Percentiles rank a stretch among this genome's conserved stretches.
These are phyloP conservation scores for Chrysophaeum taylorii DNA, from an alignment of 352 stramenopile species.

Conservation along the genomic window DNA sequence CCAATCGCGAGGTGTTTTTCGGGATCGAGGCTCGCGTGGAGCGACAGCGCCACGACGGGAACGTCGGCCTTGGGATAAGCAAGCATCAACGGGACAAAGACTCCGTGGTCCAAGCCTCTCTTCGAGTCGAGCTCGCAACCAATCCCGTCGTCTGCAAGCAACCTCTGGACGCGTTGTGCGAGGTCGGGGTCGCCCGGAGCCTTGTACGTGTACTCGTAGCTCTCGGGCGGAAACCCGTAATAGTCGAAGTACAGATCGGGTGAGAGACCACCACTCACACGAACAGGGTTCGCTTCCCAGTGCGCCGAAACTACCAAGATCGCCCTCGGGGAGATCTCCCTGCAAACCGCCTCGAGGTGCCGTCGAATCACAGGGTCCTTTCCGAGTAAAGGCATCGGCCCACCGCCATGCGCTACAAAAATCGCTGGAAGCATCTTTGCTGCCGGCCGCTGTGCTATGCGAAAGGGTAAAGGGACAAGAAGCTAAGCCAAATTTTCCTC, in stretches of 20 bases:
- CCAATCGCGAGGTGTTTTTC: conserved; percentile 55
- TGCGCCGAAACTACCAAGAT: conserved; percentile 72
- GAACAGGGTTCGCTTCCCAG: conserved; percentile 50
- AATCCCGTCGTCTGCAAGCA: conserved; percentile 49
- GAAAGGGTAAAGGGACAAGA: too few relatives aligned
- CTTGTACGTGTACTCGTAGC: conserved; percentile 68
- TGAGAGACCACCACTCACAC: conserved; percentile 23
- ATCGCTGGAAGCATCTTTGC: too few relatives aligned
- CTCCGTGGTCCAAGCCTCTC: conserved; percentile 73
- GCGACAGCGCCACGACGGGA: conserved; percentile 65
- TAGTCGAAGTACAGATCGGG: conserved; percentile 74
- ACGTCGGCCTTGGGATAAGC: conserved; percentile 71
- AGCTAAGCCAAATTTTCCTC: too few relatives aligned
- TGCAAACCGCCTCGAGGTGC: not conserved
- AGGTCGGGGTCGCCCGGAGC: conserved; percentile 58
- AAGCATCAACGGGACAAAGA: conserved; percentile 76
- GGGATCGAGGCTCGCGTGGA: conserved; percentile 49
- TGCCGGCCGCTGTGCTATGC: too few relatives aligned
- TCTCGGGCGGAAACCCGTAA: conserved; percentile 63
- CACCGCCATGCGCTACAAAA: conserved; percentile 39
- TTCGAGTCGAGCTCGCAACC: conserved; percentile 40
- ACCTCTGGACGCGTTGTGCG: conserved; percentile 49
- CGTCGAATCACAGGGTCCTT: conserved; percentile 21
- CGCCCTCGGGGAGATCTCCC: conserved; percentile 16
- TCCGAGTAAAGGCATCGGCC: conserved; percentile 34